Percentiles rank a stretch among this genome's conserved stretches.
phyloP scores from a whole-genome alignment of 1,139 yeast species.

The Blastobotrys proliferans region DNA sequence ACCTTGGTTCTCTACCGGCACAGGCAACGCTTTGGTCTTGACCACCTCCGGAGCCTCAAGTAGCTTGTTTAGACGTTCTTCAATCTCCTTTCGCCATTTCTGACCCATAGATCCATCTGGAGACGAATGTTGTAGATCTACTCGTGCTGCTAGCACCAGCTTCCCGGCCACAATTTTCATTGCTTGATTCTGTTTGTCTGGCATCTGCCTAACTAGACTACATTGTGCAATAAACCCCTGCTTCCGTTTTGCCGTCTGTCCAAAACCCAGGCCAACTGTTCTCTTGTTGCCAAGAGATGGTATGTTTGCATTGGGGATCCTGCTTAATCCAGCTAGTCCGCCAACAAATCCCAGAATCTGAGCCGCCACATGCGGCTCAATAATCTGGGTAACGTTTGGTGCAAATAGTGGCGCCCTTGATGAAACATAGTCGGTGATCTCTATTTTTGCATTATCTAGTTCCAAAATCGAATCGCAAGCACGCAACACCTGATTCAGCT shows the following conservation, averaged over 20 bases:
- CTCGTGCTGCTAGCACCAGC: conserved; percentile 74
- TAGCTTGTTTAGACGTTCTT: conserved; percentile 62
- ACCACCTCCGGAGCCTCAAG: conserved; percentile 72
- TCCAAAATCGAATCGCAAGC: conserved; percentile 49
- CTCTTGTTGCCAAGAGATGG: conserved; percentile 72
- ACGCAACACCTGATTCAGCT: conserved; percentile 40
- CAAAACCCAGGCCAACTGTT: conserved; percentile 44
- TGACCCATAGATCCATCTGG: conserved; percentile 55
- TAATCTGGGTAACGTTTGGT: conserved; percentile 71
- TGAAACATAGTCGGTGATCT: conserved; percentile 54
- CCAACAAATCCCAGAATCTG: conserved; percentile 69
- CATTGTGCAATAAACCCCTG: conserved; percentile 51
- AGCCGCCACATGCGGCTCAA: conserved; percentile 73
- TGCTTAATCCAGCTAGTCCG: conserved; percentile 63
- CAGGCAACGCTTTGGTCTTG: conserved; percentile 72
- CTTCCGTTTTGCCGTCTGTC: conserved; percentile 45
- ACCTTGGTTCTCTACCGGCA: conserved; percentile 73
- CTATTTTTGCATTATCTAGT: conserved; percentile 43
- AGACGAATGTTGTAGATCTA: conserved; percentile 51
- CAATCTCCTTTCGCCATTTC: conserved; percentile 57
- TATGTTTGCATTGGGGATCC: conserved; percentile 78
- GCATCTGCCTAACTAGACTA: conserved; percentile 39
- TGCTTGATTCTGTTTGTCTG: conserved; percentile 64
- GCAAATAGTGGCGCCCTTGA: conserved; percentile 57
- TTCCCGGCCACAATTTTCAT: conserved; percentile 79